These are phyloP conservation scores for Coemansia umbellata DNA, from an alignment of 192 early-diverging fungal species.

Conservation along the genomic window DNA sequence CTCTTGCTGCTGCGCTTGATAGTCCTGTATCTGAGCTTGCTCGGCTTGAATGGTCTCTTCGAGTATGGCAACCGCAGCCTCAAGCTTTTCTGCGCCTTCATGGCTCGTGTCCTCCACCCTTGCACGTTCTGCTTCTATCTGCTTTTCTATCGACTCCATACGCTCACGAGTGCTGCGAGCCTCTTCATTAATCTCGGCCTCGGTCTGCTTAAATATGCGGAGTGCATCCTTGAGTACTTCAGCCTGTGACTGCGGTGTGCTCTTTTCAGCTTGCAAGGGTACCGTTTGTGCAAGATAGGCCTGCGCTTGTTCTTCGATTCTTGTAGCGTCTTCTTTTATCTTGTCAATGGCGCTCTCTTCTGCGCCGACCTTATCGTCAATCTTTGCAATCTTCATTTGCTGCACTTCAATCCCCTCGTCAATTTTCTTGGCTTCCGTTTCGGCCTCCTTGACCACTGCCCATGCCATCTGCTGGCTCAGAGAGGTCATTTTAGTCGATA, in stretches of 20 bases:
- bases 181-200: slow-evolving; percentile 46
- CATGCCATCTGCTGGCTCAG: slow-evolving; percentile 74
- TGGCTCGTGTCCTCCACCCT: slow-evolving; percentile 36
- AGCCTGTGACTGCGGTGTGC: slow-evolving; percentile 9
- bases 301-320: slow-evolving; percentile 27
- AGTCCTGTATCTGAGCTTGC: slow-evolving; percentile 20
- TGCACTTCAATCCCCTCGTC: slow-evolving; percentile 29
- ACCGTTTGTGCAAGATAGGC: slow-evolving; percentile 17
- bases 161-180: slow-evolving; percentile 42
- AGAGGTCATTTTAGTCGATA: slow-evolving; percentile 52
- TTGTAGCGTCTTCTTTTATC: slow-evolving; percentile 39
- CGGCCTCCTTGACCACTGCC: slow-evolving; percentile 59
- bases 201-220: slow-evolving; percentile 37
- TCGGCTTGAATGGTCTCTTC: slow-evolving; percentile 26
- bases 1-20: slow-evolving; percentile 30
- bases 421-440: slow-evolving; percentile 38
- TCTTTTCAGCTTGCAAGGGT: slow-evolving; percentile 21
- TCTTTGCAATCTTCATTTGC: slow-evolving; percentile 21
- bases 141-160: slow-evolving; percentile 18
- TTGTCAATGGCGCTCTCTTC: slow-evolving; percentile 45
- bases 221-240: slow-evolving; percentile 17
- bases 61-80: slow-evolving; percentile 9
- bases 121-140: slow-evolving; percentile 30
- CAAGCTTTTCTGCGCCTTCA: slow-evolving; percentile 19
- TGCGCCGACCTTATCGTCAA: slow-evolving; percentile 54